Evolutionary conservation across 306 rosid genomes (phyloP).

Genomic region (Medicago truncatula): DNA sequence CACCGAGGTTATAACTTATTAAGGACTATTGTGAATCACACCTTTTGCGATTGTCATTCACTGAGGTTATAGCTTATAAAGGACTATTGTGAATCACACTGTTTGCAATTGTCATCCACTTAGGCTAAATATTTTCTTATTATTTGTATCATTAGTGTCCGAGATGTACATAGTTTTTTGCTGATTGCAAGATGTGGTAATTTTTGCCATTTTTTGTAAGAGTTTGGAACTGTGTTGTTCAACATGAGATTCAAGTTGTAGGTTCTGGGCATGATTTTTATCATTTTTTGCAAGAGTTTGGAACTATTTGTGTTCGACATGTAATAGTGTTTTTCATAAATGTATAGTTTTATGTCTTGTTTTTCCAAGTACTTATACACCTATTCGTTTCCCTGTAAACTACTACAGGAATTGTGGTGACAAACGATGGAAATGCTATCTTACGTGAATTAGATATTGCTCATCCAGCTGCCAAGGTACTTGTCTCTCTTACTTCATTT

Average conservation of each 20-base stretch:
- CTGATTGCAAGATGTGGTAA: conserved; percentile 13
- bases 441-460: conserved; percentile 93
- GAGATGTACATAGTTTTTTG: conserved; percentile 8
- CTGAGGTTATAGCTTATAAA: background rate
- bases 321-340: background rate
- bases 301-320: background rate
- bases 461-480: conserved; percentile 98
- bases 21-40: background rate
- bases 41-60: background rate
- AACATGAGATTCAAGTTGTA: conserved; percentile 24
- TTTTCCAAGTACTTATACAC: conserved; percentile 2
- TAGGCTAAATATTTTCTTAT: conserved; percentile 1
- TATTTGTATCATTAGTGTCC: background rate
- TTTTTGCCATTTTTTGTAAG: background rate
- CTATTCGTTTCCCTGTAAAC: conserved; percentile 19
- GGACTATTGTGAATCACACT: background rate
- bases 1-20: no score
- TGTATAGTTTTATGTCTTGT: conserved; percentile 2
- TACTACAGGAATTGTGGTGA: conserved; percentile 85
- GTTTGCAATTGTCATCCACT: background rate
- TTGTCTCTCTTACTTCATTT: conserved; percentile 36
- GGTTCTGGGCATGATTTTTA: no score
- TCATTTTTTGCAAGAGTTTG: no score
- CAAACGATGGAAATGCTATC: conserved; percentile 98
- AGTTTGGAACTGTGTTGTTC: background rate